Evolutionary conservation across 352 stramenopile genomes (phyloP), one percentile per base, ranked within the genome.

Genomic region (Thraustochytrium sp.): DNA sequence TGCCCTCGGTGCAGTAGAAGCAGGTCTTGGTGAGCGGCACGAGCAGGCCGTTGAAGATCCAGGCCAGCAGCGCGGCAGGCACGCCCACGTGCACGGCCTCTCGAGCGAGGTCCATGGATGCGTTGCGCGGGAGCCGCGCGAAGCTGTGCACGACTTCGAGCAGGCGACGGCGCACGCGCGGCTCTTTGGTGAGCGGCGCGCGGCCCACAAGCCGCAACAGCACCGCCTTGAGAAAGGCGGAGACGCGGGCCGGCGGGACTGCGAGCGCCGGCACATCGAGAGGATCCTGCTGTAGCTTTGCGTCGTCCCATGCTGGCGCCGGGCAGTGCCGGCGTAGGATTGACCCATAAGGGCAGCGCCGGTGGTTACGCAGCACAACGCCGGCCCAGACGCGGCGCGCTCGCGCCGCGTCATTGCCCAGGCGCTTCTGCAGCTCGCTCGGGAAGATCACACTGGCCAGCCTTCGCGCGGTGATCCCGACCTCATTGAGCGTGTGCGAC

Each of bases 1-100:
- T 89, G 2, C 85, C 91, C 76, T 93, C 90, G 23, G 90, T 93
- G 21, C 90, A 87, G 61, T 92, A 90, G 80, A 93, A 92, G 36
- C 38, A 84, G 4, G 88, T 88, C 72, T 88, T 75, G 16, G 92
- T 80, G 0, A 93, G 77, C 38, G 88, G 89, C 18, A 92, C 88
- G 18, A 92, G 53, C 59, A 90, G 90, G 56, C 87, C 48, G 42
- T 64, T 84, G 73, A 92, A 91, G 2, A 92, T 36, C 87, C 88
- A 92, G 13, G 84, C 82, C 76, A 92, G 85, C 2, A 89, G 76
- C 23, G 86, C 85, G 23, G 84, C 51, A 18, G 87, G 21, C 2
- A 90, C 55, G 40, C 65, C 65, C 29, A 62, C 64, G 21, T 36
- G 42, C 26, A 11, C 16, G 34, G 65, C 65, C n/a, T 62, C 8